Evolutionary conservation across 495 filamentous ascomycete species (phyloP).

Genomic region (Lophiotrema nucula): DNA sequence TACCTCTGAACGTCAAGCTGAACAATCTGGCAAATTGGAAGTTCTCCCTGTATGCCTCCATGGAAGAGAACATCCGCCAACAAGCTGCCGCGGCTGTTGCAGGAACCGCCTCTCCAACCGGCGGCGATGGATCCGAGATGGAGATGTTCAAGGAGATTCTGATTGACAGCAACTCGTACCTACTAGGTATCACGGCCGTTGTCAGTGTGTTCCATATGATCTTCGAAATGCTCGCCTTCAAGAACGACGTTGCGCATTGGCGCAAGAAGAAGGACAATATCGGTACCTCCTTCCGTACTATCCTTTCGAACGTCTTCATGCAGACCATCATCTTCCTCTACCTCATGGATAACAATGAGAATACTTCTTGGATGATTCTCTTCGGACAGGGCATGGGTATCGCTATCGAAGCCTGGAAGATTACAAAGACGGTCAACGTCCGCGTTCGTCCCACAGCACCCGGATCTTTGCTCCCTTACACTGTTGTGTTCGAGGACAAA

Average conservation of each 20-base stretch:
- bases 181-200: slow-evolving; percentile 77
- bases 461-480: slow-evolving; percentile 74
- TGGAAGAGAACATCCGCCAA: slow-evolving; percentile 85
- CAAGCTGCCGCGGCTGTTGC: slow-evolving; percentile 67
- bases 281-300: slow-evolving; percentile 91
- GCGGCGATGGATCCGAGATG: slow-evolving; percentile 77
- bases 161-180: slow-evolving; percentile 88
- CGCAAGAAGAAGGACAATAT: slow-evolving; percentile 99
- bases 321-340: slow-evolving; percentile 95
- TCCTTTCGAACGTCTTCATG: slow-evolving; percentile 98
- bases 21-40: slow-evolving; percentile 87
- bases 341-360: slow-evolving; percentile 94
- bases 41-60: slow-evolving; percentile 75
- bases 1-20: slow-evolving; percentile 83
- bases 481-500: slow-evolving; percentile 90
- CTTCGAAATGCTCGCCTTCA: slow-evolving; percentile 95
- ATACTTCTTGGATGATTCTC: slow-evolving; percentile 98
- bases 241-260: slow-evolving; percentile 95
- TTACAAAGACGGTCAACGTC: slow-evolving; percentile 95
- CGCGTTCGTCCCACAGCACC: slow-evolving; percentile 68
- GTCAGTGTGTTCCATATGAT: slow-evolving; percentile 90
- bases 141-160: slow-evolving; percentile 95
- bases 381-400: slow-evolving; percentile 92
- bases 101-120: slow-evolving; percentile 62
- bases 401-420: slow-evolving; percentile 93